Evolutionary conservation across 371 early-diverging fungal genomes (phyloP), one percentile per base, ranked within the genome.

Genomic region (Mucor sp.): DNA sequence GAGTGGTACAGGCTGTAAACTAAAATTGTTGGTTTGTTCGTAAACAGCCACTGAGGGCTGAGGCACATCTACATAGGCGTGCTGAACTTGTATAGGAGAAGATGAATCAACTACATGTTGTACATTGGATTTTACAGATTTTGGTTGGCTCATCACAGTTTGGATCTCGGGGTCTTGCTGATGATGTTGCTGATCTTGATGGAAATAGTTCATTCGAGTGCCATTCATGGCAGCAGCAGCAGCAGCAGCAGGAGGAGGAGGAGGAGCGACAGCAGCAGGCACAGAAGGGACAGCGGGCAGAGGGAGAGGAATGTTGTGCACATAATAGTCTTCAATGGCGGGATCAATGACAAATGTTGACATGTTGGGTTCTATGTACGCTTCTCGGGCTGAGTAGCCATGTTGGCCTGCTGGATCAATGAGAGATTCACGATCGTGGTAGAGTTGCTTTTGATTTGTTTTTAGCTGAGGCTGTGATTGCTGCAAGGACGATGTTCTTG

Each of bases 351-450:
- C 41, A 23, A 65, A 6, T 2, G 61, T 50, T 48, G 72, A 58
- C 33, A 53, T 71, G 21, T 60, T 63, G 30, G 71, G 71, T 28
- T 71, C 67, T 59, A 72, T 72, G 43, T 62, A 72, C 37, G 61
- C 62, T 43, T 68, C 72, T 44, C 47, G 62, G 37, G 72, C 50
- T 53, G 35, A 58, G 17, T 56, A 56, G 47, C 60, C 32, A 33
- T 56, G 58, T 58, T 30, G 41, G 5, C 50, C 39, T 8, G 60
- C 39, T 27, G 73, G 69, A 59, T 72, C 73, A 50, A 72, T 65
- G 15, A 72, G 33, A 23, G 72, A 72, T 33, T 72, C 72, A 35
- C 69, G 50, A 3, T 62, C 63, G 28, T 48, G 30, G 19, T 55
- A 44, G 15, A 27, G 23, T 47, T 56, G 48, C 19, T 67, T 63